phyloP scores from a whole-genome alignment of 768 basidiomycete genomes.

The Royoungia palumana region DNA sequence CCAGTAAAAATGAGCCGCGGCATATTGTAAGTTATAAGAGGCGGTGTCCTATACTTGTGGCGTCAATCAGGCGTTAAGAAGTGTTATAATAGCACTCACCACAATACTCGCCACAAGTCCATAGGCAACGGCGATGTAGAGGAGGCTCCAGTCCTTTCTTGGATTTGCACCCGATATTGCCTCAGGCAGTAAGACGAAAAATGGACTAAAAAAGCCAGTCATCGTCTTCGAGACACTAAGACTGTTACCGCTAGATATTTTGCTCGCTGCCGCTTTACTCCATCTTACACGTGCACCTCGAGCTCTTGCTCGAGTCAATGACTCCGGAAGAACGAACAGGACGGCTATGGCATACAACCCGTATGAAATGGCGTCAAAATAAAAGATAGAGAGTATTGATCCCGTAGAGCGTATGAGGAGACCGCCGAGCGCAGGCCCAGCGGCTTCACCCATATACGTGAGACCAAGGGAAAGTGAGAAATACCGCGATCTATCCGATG shows the following conservation, averaged over 20 bases:
- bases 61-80: not conserved
- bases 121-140: slow-evolving; percentile 51
- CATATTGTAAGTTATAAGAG: slow-evolving; percentile 63
- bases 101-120: slow-evolving; percentile 43
- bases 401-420: slow-evolving; percentile 58
- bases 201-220: slow-evolving; percentile 67
- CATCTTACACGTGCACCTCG: slow-evolving; percentile 18
- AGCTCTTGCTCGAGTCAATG: slow-evolving; percentile 53
- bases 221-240: slow-evolving; percentile 36
- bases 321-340: slow-evolving; percentile 73
- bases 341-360: slow-evolving; percentile 46
- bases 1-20: slow-evolving; percentile 61
- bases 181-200: slow-evolving; percentile 59
- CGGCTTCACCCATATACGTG: slow-evolving; percentile 66
- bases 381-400: slow-evolving; percentile 65
- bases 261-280: slow-evolving; percentile 9
- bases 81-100: slow-evolving; percentile 34
- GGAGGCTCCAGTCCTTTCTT: slow-evolving; percentile 63
- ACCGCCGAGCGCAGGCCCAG: slow-evolving; percentile 74
- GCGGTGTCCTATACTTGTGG: slow-evolving; percentile 47
- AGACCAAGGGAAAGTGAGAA: slow-evolving; percentile 69
- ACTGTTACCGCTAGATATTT: not conserved
- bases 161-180: slow-evolving; percentile 30
- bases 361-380: slow-evolving; percentile 52
- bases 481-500: slow-evolving; percentile 22